Evolutionary conservation across 2,329 filamentous ascomycete genomes (phyloP), one percentile per base, ranked within the genome.

Genomic region (Passalora sequoiae): DNA sequence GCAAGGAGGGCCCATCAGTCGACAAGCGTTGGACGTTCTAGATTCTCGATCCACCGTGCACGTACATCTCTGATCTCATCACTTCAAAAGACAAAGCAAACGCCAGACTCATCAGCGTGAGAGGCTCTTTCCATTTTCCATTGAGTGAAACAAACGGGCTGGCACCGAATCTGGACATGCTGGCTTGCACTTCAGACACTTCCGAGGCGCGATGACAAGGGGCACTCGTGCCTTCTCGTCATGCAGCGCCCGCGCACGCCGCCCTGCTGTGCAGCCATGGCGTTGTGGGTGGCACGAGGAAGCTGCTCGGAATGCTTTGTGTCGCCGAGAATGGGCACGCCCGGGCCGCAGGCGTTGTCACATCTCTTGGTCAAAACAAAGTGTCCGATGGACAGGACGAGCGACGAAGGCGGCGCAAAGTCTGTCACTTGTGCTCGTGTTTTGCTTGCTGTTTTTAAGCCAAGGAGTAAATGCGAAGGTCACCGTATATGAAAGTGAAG

Each of bases 141-240:
- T n/a, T 12, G 12, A 36, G 8, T 20, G 20, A 21, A 12, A 36
- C 9, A 36, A 20, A 20, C 19, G 13, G 24, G 17, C 33, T 36
- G 33, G 17, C 16, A 20, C 33, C 33, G 33, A 8, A 24, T 24
- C 31, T 38, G 47, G 50, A 53, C 46, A 56, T 57, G 56, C 47
- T 45, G n/a, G n/a, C n/a, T n/a, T n/a, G n/a, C n/a, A n/a, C n/a
- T n/a, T n/a, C n/a, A n/a, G n/a, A n/a, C n/a, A n/a, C n/a, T n/a
- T n/a, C n/a, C 29, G 37, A 44, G 40, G 49, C 58, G 57, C 52
- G 50, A 60, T 60, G 57, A 58, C 49, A 50, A 42, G 49, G 35
- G 42, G 37, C 39, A 43, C 33, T 46, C 40, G 47, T 40, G 42
- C 42, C 40, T 54, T 51, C 50, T 54, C 55, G 54, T 54, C 50